phyloP scores from a whole-genome alignment of 192 early-diverging fungal species.

The Linnemannia elongata region DNA sequence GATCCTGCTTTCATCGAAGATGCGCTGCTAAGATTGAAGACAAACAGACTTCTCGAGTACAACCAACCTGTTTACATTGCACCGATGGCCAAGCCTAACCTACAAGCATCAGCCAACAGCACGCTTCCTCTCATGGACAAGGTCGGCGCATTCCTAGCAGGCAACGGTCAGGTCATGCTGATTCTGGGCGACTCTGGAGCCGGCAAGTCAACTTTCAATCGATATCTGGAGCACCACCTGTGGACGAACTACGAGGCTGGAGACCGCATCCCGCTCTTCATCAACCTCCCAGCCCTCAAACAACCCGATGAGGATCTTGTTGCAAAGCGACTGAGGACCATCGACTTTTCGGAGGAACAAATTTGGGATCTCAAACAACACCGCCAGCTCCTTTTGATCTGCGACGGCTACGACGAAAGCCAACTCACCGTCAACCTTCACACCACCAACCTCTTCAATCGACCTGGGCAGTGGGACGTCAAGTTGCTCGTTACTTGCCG shows the following conservation, averaged over 20 bases:
- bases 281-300: slow-evolving; percentile 9
- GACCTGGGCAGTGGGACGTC: background rate
- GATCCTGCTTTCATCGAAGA: too few species aligned
- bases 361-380: background rate
- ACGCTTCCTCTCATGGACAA: background rate
- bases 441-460: background rate
- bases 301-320: background rate
- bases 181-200: slow-evolving; percentile 12
- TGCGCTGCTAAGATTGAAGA: too few species aligned
- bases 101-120: background rate
- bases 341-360: background rate
- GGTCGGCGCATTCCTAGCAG: background rate
- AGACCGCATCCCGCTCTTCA: background rate
- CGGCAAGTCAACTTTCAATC: slow-evolving; percentile 9
- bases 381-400: background rate
- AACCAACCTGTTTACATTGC: background rate
- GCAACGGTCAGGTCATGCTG: background rate
- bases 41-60: too few species aligned
- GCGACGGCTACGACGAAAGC: slow-evolving; percentile 11
- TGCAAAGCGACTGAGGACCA: background rate
- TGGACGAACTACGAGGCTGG: background rate
- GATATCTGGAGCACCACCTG: background rate
- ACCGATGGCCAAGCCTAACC: background rate
- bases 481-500: slow-evolving; percentile 6
- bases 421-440: background rate